phyloP scores from a whole-genome alignment of 371 early-diverging fungal genomes.

The Syncephalastrum racemosum region DNA sequence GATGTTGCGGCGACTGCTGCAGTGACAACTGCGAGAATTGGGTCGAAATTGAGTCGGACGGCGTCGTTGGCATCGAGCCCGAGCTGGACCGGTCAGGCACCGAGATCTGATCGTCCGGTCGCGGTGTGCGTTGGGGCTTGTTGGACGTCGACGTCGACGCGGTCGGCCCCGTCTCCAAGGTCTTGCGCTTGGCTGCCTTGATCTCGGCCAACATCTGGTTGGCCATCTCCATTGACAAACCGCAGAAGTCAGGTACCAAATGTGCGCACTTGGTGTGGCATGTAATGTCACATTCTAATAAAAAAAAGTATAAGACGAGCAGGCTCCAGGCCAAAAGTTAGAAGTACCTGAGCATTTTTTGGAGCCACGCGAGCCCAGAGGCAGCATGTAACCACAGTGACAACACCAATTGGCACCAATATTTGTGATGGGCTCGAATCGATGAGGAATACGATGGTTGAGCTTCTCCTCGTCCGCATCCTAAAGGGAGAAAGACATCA shows the following conservation, averaged over 20 bases:
- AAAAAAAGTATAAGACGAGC: background rate
- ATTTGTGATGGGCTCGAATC: constrained; percentile 80
- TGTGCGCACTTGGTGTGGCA: constrained; percentile 90
- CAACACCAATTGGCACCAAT: constrained; percentile 93
- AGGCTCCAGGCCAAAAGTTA: background rate
- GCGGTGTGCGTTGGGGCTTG: constrained; percentile 7
- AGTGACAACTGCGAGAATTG: constrained; percentile 18
- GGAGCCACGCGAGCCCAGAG: constrained; percentile 73
- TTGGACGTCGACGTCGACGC: constrained; percentile 10
- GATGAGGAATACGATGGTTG: constrained; percentile 93
- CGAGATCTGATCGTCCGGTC: constrained; percentile 12
- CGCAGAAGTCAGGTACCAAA: constrained; percentile 93
- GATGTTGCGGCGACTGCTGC: constrained; percentile 13
- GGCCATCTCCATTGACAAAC: constrained; percentile 85
- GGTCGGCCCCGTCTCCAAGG: constrained; percentile 20
- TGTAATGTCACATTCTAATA: constrained; percentile 73
- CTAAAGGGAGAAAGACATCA: constrained; percentile 13
- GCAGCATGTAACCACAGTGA: constrained; percentile 96
- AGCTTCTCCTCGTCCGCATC: constrained; percentile 69
- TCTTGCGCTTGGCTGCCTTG: constrained; percentile 59
- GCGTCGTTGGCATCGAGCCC: constrained; percentile 9
- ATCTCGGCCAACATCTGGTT: constrained; percentile 81
- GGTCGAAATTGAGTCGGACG: constrained; percentile 9
- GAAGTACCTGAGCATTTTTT: constrained; percentile 59
- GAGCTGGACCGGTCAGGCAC: constrained; percentile 14